Evolutionary conservation across 352 stramenopile genomes (phyloP).

Genomic region (Thraustochytrium sp.): DNA sequence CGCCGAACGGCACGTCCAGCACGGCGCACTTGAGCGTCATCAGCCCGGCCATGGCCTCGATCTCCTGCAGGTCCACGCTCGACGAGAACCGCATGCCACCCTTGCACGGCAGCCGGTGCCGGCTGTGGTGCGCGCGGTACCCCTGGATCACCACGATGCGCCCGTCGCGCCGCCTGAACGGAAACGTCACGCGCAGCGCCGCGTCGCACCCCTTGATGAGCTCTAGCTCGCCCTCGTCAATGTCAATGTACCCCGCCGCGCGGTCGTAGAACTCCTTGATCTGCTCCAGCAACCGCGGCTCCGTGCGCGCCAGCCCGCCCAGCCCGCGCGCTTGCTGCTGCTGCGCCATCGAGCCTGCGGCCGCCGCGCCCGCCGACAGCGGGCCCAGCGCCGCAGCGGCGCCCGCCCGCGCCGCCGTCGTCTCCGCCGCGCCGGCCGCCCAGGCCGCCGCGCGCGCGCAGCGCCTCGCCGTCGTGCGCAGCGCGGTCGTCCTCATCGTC

Average conservation of each 20-base stretch:
- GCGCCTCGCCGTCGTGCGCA: too few species aligned
- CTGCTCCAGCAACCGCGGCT: conserved; percentile 48
- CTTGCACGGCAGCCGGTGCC: conserved; percentile 45
- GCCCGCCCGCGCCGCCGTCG: not conserved
- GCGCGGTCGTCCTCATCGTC: not conserved
- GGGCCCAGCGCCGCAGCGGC: too few species aligned
- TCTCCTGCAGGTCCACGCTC: conserved; percentile 45
- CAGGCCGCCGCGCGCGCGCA: not conserved
- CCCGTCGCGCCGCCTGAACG: conserved; percentile 43
- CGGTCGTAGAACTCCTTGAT: conserved; percentile 48
- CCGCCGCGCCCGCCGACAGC: not conserved
- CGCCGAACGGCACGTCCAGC: conserved; percentile 47
- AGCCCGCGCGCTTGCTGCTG: too few species aligned
- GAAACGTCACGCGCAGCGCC: conserved; percentile 42
- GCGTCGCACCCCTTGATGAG: conserved; percentile 46
- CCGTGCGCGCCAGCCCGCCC: not conserved
- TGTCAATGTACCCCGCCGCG: conserved; percentile 24
- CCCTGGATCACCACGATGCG: conserved; percentile 44
- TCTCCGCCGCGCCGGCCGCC: not conserved
- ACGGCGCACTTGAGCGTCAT: conserved; percentile 50
- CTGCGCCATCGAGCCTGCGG: not conserved
- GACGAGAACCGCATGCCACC: conserved; percentile 44
- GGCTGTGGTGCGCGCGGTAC: conserved; percentile 49
- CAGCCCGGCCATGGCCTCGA: conserved; percentile 46
- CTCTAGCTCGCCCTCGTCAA: conserved; percentile 42